Conservation (phyloP, 148 eudicot genomes). For the Amaranthus palmeri region DNA sequence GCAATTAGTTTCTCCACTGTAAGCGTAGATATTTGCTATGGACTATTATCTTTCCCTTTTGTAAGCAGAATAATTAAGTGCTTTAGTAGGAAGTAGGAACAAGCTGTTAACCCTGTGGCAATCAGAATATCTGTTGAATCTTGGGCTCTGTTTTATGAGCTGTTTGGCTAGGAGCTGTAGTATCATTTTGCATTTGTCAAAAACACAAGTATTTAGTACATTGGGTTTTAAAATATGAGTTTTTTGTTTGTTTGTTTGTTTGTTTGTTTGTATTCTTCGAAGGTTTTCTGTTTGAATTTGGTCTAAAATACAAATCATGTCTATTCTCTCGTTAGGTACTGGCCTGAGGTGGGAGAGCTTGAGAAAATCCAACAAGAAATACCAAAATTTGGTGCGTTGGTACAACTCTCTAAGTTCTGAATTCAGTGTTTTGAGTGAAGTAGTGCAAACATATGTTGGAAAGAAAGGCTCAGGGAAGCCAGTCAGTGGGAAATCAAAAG, state of each 20-base stretch:
- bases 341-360: constrained; percentile 93
- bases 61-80: too few relatives aligned
- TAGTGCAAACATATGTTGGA: constrained; percentile 40
- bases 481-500: constrained; percentile 38
- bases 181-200: neutral
- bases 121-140: neutral
- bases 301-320: too few relatives aligned
- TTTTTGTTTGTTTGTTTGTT: neutral
- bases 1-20: neutral
- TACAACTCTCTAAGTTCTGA: constrained; percentile 62
- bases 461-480: constrained; percentile 60
- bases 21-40: neutral
- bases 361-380: constrained; percentile 84
- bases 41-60: neutral
- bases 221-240: neutral
- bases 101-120: neutral
- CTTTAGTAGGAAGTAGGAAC: neutral
- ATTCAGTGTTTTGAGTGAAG: constrained; percentile 43
- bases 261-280: neutral
- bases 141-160: neutral
- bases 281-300: neutral
- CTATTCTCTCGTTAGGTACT: constrained; percentile 39
- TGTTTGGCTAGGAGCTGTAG: neutral
- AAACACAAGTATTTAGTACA: neutral
- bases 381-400: constrained; percentile 77